Evolutionary conservation across 2,329 filamentous ascomycete genomes (phyloP).

Genomic region (Botryotinia calthae): DNA sequence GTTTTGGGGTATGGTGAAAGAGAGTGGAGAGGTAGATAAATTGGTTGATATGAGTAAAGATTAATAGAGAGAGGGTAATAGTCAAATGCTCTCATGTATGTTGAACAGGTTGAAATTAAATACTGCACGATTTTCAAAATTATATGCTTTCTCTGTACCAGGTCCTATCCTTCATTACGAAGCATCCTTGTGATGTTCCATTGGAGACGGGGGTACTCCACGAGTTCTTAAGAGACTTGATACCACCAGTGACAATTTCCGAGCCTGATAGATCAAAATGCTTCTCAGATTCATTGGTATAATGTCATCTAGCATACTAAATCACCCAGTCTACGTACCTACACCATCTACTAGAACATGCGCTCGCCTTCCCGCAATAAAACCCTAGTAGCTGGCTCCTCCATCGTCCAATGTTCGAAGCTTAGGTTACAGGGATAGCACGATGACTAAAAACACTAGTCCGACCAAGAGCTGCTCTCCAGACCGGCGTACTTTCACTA

Average conservation of each 20-base stretch:
- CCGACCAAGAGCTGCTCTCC: constrained; percentile 4
- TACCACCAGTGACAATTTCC: not conserved
- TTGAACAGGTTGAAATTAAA: not conserved
- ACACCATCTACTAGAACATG: not conserved
- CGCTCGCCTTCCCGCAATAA: not conserved
- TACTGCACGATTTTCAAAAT: no score
- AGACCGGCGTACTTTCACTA: not conserved
- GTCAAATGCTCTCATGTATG: not conserved
- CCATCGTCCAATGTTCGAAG: not conserved
- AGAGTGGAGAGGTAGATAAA: constrained; percentile 23
- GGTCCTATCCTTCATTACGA: not conserved
- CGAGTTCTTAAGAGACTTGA: not conserved
- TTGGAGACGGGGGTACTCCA: not conserved
- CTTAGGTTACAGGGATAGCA: not conserved
- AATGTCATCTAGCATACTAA: not conserved
- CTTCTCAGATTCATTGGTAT: not conserved
- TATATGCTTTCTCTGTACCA: not conserved
- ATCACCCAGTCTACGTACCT: no score
- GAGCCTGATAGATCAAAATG: not conserved
- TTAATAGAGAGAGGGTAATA: not conserved
- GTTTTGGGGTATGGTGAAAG: constrained; percentile 30
- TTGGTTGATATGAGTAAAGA: constrained; percentile 8
- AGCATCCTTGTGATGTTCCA: not conserved
- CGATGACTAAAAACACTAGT: constrained; percentile 2
- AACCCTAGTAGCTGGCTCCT: not conserved